Evolutionary conservation across 2,329 filamentous ascomycete genomes (phyloP).

Genomic region (Clarireedia paspali): DNA sequence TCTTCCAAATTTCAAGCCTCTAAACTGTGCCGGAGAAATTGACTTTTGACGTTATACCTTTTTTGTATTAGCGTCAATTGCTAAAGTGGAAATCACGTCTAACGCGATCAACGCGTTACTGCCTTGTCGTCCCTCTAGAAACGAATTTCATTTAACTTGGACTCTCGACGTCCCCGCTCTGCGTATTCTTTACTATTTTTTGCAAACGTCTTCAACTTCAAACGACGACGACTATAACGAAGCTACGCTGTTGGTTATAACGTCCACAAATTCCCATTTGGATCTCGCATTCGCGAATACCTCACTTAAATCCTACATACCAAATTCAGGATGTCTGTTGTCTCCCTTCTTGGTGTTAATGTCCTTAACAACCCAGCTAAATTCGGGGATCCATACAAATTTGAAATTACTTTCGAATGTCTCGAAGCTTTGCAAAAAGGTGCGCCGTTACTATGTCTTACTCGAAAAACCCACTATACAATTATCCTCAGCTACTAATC

Average conservation of each 20-base stretch:
- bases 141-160: conserved; percentile 1
- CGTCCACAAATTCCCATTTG: neutral
- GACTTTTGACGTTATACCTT: neutral
- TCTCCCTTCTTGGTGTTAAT: conserved; percentile 90
- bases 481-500: conserved; percentile 9
- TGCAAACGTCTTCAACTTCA: neutral
- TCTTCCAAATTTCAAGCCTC: neutral
- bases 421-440: conserved; percentile 91
- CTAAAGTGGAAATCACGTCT: conserved; percentile 4
- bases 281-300: neutral
- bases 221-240: neutral
- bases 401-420: conserved; percentile 98
- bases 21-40: neutral
- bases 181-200: neutral
- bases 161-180: neutral
- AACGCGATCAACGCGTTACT: conserved; percentile 2
- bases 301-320: neutral
- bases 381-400: conserved; percentile 88
- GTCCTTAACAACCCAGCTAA: conserved; percentile 95
- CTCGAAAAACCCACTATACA: neutral
- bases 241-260: conserved; percentile 1
- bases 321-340: conserved; percentile 71
- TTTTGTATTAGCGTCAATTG: neutral
- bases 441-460: conserved; percentile 31
- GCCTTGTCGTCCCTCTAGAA: neutral